Percentiles rank a stretch among this genome's conserved stretches.
Conservation (phyloP, 2,329 filamentous ascomycete species). For the Ceratocystis lukuohia region DNA sequence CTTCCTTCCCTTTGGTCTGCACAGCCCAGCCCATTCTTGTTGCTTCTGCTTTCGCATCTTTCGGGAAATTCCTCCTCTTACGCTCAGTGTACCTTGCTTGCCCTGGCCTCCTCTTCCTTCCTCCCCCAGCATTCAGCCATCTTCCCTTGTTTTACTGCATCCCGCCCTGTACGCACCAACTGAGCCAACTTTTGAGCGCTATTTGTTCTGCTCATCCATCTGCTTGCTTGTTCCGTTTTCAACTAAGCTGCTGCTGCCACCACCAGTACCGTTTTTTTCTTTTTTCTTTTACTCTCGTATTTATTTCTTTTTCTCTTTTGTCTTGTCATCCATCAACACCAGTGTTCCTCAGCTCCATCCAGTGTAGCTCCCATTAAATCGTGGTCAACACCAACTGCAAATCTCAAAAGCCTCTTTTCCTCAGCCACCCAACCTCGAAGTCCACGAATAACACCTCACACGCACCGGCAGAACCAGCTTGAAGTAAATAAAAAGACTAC, state of each 20-base stretch:
- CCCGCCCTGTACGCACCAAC: neutral
- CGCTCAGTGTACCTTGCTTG: neutral
- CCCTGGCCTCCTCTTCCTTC: neutral
- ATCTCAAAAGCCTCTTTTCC: no score
- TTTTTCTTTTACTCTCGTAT: constrained; percentile 1
- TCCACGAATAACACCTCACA: neutral
- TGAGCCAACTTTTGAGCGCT: neutral
- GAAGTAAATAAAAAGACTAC: neutral
- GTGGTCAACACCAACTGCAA: neutral
- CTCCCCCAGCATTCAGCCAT: neutral
- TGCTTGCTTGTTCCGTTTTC: constrained; percentile 1
- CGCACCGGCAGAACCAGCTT: neutral
- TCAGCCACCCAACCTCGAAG: neutral
- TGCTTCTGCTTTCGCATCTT: constrained; percentile 8
- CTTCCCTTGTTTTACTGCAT: constrained; percentile 5
- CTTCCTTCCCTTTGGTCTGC: constrained; percentile 2
- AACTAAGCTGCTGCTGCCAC: constrained; percentile 7
- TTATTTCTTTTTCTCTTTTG: neutral
- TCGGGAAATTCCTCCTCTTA: constrained; percentile 5
- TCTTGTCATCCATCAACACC: neutral
- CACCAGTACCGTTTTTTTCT: neutral
- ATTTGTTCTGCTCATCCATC: neutral
- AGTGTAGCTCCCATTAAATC: neutral
- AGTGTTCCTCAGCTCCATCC: no score
- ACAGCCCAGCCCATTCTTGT: neutral